Percentiles rank a stretch among this genome's conserved stretches.
These are phyloP conservation scores for Globisporangium mamillatum DNA, from an alignment of 352 stramenopile species.

Conservation along the genomic window DNA sequence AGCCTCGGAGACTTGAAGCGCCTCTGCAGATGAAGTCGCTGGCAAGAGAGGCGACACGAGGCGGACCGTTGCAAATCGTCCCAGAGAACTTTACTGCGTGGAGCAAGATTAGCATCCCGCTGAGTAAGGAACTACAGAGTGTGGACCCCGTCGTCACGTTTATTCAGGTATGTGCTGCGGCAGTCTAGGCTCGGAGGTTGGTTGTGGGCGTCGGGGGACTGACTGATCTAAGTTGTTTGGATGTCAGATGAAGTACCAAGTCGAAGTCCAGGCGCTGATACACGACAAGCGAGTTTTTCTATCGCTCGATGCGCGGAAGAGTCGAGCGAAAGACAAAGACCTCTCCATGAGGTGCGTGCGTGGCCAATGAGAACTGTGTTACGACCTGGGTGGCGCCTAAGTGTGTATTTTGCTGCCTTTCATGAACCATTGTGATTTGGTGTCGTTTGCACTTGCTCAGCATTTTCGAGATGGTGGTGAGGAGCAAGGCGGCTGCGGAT, in stretches of 20 bases:
- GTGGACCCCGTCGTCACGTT: constrained; percentile 25
- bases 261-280: constrained; percentile 15
- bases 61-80: constrained; percentile 22
- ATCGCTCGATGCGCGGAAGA: constrained; percentile 2
- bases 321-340: not conserved
- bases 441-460: not conserved
- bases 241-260: constrained; percentile 10
- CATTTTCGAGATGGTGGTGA: constrained; percentile 11
- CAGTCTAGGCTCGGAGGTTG: not conserved
- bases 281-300: constrained; percentile 9
- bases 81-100: constrained; percentile 33
- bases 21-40: constrained; percentile 25
- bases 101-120: constrained; percentile 32
- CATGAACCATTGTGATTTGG: not conserved
- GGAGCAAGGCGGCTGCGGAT: not conserved
- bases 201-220: too few relatives aligned
- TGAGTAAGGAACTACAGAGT: constrained; percentile 22
- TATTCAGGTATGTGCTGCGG: constrained; percentile 21
- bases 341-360: constrained; percentile 5
- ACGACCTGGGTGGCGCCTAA: not conserved
- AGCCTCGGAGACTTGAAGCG: not conserved
- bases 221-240: not conserved
- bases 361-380: not conserved
- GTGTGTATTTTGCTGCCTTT: not conserved
- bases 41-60: constrained; percentile 28